Conservation (phyloP, 148 eudicot species). For the Fagopyrum tataricum region DNA sequence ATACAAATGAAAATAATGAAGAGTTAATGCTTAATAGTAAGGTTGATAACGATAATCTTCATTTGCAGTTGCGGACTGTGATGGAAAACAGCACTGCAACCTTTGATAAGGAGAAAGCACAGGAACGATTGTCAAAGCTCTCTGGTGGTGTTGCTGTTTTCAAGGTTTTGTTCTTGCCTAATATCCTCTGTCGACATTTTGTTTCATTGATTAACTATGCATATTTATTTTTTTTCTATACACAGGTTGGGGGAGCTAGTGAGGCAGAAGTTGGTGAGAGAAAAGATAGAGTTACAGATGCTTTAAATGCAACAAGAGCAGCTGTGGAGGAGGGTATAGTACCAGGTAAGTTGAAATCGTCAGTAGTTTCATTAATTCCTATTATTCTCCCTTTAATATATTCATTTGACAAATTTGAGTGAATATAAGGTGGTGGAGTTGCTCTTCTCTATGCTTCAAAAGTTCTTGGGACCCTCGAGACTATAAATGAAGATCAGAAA, state of each 20-base stretch:
- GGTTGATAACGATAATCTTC: conserved; percentile 14
- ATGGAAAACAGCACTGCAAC: conserved; percentile 66
- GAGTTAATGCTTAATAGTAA: neutral
- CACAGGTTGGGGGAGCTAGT: conserved; percentile 86
- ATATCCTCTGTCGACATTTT: neutral
- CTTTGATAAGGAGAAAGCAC: conserved; percentile 94
- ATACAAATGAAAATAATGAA: neutral
- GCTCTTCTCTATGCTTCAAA: conserved; percentile 85
- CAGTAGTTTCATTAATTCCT: neutral
- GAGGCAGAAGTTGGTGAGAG: conserved; percentile 94
- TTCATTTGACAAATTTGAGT: conserved; percentile 2
- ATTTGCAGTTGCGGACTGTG: conserved; percentile 57
- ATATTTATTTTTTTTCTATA: conserved; percentile 8
- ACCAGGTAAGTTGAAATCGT: conserved; percentile 43
- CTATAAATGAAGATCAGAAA: conserved; percentile 69
- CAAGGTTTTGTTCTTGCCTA: conserved; percentile 38
- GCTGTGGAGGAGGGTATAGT: conserved; percentile 95
- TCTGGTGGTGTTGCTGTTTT: conserved; percentile 96
- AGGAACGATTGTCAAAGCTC: conserved; percentile 60
- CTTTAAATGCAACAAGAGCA: conserved; percentile 91
- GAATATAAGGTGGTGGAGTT: conserved; percentile 74
- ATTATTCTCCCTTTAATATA: neutral
- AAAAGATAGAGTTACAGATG: conserved; percentile 94
- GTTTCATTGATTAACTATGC: neutral
- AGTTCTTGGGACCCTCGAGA: conserved; percentile 51